Percentiles rank a stretch among this genome's conserved stretches.
Conservation (phyloP, 2,329 filamentous ascomycete genomes). For the Calonectria pseudoturangicola region DNA sequence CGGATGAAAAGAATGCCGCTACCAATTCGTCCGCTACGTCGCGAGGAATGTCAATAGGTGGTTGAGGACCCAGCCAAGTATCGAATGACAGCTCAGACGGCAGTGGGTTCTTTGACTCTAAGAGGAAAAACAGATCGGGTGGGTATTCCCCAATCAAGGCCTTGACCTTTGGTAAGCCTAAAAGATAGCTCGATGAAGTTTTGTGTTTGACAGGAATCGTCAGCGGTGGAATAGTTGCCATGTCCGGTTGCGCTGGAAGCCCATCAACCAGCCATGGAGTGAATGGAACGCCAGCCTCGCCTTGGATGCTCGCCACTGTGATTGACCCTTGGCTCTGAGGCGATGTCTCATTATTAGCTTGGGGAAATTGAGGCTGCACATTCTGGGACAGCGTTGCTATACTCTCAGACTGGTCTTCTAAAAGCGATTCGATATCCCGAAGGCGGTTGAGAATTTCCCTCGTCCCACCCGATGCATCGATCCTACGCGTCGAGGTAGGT, state of each 20-base stretch:
- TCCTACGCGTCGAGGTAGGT: conserved; percentile 38
- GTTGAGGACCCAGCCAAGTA: conserved; percentile 24
- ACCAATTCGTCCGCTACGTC: conserved; percentile 52
- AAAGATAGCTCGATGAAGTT: conserved; percentile 56
- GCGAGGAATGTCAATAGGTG: conserved; percentile 31
- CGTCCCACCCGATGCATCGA: conserved; percentile 55
- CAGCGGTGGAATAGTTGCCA: conserved; percentile 49
- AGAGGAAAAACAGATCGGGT: conserved; percentile 52
- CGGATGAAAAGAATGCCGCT: conserved; percentile 51
- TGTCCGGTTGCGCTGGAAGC: conserved; percentile 26
- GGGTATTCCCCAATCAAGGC: conserved; percentile 57
- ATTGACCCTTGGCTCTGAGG: conserved; percentile 44
- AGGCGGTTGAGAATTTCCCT: conserved; percentile 55
- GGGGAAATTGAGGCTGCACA: neutral
- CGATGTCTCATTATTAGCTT: conserved; percentile 37
- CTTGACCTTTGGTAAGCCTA: conserved; percentile 54
- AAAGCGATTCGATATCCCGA: conserved; percentile 52
- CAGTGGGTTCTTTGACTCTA: conserved; percentile 52
- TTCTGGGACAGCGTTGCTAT: conserved; percentile 42
- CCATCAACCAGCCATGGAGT: conserved; percentile 27
- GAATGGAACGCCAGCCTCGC: conserved; percentile 21
- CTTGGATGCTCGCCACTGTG: conserved; percentile 33
- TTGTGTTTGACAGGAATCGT: conserved; percentile 56
- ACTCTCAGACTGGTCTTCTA: conserved; percentile 47
- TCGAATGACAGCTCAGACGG: conserved; percentile 51